Evolutionary conservation across 1,284 basidiomycete species (phyloP).

Genomic region (Trichosporon asahii): DNA sequence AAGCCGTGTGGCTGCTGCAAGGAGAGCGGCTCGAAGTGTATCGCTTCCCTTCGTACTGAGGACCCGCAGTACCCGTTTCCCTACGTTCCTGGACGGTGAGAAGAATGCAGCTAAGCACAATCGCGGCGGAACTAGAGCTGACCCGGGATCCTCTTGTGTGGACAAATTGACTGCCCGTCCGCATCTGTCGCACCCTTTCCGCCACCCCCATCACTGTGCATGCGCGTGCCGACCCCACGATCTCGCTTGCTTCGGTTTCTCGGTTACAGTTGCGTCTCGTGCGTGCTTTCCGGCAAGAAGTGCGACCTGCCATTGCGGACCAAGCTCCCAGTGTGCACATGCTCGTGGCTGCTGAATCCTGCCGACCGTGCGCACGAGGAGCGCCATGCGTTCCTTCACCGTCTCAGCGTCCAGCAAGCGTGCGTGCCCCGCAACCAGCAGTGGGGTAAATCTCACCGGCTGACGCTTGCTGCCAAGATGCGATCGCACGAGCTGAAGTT

Average conservation of each 20-base stretch:
- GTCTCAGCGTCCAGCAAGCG: not conserved
- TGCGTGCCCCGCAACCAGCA: slow-evolving; percentile 1
- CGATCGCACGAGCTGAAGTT: slow-evolving; percentile 5
- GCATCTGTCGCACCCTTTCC: not conserved
- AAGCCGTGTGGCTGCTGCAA: not conserved
- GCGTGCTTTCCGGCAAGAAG: slow-evolving; percentile 7
- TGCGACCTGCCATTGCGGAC: slow-evolving; percentile 15
- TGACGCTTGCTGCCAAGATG: not conserved
- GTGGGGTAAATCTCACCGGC: not conserved
- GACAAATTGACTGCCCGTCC: not conserved
- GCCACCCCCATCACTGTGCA: not conserved
- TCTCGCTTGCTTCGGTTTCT: not conserved
- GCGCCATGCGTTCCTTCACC: not conserved
- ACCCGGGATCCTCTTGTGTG: not conserved
- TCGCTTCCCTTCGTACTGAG: not conserved
- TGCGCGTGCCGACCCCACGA: not conserved
- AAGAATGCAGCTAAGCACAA: not conserved
- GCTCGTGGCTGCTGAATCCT: slow-evolving; percentile 16
- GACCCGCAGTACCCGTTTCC: not conserved
- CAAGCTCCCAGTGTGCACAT: not conserved
- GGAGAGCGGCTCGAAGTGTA: not conserved
- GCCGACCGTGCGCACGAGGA: not conserved
- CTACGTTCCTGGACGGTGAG: slow-evolving; percentile 2
- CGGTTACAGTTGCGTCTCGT: slow-evolving; percentile 16
- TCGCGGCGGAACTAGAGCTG: not conserved